These are phyloP conservation scores for Sindora glabra DNA, from an alignment of 306 rosid species.

Conservation along the genomic window DNA sequence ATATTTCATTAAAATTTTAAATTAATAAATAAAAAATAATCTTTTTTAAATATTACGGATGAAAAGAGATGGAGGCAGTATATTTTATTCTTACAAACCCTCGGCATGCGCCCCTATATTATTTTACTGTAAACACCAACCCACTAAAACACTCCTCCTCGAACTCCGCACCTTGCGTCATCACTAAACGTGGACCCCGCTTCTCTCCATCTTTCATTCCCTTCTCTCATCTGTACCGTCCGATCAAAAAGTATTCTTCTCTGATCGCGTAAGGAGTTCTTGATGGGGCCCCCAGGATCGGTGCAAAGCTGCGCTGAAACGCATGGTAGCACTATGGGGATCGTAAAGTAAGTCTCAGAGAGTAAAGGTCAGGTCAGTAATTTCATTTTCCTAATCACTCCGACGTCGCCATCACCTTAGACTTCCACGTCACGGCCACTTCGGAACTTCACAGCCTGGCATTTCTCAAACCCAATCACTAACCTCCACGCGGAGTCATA, in stretches of 20 bases:
- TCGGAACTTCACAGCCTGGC: constrained; percentile 36
- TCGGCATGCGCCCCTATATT: constrained; percentile 3
- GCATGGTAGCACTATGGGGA: too few species aligned
- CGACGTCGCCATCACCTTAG: constrained; percentile 1
- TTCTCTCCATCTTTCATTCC: too few species aligned
- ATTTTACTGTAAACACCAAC: neutral
- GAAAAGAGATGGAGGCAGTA: too few species aligned
- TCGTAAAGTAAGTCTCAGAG: too few species aligned
- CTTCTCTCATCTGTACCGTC: too few species aligned
- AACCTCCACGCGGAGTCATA: neutral
- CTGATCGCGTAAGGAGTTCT: too few species aligned
- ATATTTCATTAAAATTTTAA: neutral
- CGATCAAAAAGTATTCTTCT: too few species aligned
- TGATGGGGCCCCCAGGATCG: too few species aligned
- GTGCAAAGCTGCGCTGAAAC: too few species aligned
- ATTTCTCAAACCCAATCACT: constrained; percentile 5
- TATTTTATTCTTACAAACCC: too few species aligned
- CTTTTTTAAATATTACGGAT: neutral
- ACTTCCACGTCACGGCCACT: constrained; percentile 32
- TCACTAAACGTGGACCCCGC: too few species aligned
- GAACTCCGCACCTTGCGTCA: constrained; percentile 21
- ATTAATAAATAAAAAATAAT: neutral
- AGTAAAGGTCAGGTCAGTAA: too few species aligned
- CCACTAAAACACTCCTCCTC: constrained; percentile 8
- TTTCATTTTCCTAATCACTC: neutral